Evolutionary conservation across 2,329 filamentous ascomycete genomes (phyloP), one percentile per base, ranked within the genome.

Genomic region (Bipolaris bicolor): DNA sequence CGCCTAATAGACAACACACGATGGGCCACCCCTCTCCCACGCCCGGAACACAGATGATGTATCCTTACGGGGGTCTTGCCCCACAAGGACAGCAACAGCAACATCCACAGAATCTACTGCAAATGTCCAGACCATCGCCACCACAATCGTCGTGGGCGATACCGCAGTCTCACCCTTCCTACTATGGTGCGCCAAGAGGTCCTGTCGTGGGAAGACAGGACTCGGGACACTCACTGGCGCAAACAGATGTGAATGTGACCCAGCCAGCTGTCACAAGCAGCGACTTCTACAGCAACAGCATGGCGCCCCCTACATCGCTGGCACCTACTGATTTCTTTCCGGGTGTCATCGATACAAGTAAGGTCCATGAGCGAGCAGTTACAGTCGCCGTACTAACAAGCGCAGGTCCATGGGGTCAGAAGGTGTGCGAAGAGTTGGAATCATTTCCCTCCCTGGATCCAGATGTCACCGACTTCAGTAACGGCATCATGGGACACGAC

Each of bases 331-430:
- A 77, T 33, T 77, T 73, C 61, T 76, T 75, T 26, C 70, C 65
- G 0, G 66, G 68, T 20, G 67, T 74, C 13, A 74, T 76, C 37
- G 74, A 77, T 58, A 76, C 73, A n/a, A 75, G 74, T 77, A 71
- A 52, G 72, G 65, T 10, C 20, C n/a, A 18, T 41, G 13, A 34
- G 5, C 18, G 41, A 18, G 7, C 24, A 37, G 7, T n/a, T 13
- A 24, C 6, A 9, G 26, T n/a, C 5, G 18, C 6, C 37, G 44
- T 44, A 40, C 67, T 76, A 60, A 76, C 59, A 26, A 20, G 26
- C 11, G 44, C 43, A 77, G 77, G 69, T 67, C 68, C 71, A 22
- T 79, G 76, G 76, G 70, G 69, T 37, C 71, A 75, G 54, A 78
- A 78, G 62, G 70, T 70, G 22, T 76, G 72, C 53, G 70, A 73